Evolutionary conservation across 2,329 filamentous ascomycete species (phyloP).

Genomic region (Alternaria sp.): DNA sequence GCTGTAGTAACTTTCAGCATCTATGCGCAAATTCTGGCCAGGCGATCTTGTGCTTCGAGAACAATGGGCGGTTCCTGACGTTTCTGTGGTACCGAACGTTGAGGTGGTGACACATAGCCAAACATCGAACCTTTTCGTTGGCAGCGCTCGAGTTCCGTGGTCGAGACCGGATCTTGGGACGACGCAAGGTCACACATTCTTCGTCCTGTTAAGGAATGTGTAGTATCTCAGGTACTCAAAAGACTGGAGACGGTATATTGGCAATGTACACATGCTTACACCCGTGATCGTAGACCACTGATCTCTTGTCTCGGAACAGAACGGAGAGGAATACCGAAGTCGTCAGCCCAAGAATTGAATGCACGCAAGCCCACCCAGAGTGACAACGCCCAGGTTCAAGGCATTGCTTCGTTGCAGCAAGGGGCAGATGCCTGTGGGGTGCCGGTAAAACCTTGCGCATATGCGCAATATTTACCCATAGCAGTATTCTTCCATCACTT

Average conservation of each 20-base stretch:
- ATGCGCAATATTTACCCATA: neutral
- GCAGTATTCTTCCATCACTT: neutral
- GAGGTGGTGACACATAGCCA: neutral
- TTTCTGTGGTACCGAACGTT: constrained; percentile 1
- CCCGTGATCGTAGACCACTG: neutral
- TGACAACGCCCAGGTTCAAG: neutral
- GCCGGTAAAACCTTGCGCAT: neutral
- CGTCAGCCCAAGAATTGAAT: neutral
- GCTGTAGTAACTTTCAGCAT: neutral
- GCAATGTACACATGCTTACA: neutral
- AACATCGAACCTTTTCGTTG: neutral
- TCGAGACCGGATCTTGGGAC: neutral
- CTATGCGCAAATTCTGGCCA: neutral
- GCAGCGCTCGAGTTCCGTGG: neutral
- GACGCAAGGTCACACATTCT: neutral
- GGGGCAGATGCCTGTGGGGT: neutral
- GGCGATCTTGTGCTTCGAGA: neutral
- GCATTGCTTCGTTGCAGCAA: neutral
- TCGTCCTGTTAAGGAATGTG: neutral
- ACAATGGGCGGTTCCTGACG: neutral
- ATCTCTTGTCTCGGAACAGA: neutral
- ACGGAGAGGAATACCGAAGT: neutral
- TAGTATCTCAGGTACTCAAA: neutral
- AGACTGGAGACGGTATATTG: neutral
- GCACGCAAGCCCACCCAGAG: neutral